Evolutionary conservation across 257 asterid species (phyloP).

Genomic region (Echites panduratus): DNA sequence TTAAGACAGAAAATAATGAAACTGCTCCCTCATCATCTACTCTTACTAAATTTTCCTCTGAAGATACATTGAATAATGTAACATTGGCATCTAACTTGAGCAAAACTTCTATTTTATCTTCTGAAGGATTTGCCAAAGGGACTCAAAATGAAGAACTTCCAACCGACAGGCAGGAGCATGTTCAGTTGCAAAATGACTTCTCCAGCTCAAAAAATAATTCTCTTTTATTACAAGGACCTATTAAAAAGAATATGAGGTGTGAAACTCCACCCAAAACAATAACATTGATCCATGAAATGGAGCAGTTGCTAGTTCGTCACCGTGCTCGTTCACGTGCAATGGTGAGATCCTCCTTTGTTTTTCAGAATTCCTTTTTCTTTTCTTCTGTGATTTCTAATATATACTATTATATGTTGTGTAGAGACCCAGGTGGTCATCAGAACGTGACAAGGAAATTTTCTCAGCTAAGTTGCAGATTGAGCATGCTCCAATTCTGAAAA

Average conservation of each 20-base stretch:
- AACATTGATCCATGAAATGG: conserved; percentile 53
- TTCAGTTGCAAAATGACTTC: conserved; percentile 12
- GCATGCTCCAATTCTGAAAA: conserved; percentile 49
- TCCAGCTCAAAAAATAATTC: conserved; percentile 24
- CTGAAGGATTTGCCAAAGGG: conserved; percentile 3
- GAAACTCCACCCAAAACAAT: conserved; percentile 80
- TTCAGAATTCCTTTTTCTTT: conserved; percentile 1
- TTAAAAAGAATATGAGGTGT: conserved; percentile 66
- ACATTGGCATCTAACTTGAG: conserved; percentile 18
- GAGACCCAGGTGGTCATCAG: conserved; percentile 87
- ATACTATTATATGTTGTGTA: conserved; percentile 21
- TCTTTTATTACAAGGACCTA: conserved; percentile 21
- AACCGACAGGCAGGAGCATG: conserved; percentile 11
- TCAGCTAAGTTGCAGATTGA: conserved; percentile 58
- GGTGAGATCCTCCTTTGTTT: conserved; percentile 34
- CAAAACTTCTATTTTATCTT: conserved; percentile 11
- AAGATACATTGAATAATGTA: conserved; percentile 23
- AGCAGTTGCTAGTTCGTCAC: conserved; percentile 46
- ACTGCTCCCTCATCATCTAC: conserved; percentile 6
- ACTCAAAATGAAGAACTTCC: conserved; percentile 6
- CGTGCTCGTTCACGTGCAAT: conserved; percentile 84
- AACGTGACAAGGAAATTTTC: conserved; percentile 62
- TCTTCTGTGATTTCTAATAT: background rate
- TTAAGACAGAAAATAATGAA: conserved; percentile 4
- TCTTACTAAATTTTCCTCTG: conserved; percentile 13